Base-by-base conservation (phyloP, 768 basidiomycete species). In the Russula vinacea region DNA sequence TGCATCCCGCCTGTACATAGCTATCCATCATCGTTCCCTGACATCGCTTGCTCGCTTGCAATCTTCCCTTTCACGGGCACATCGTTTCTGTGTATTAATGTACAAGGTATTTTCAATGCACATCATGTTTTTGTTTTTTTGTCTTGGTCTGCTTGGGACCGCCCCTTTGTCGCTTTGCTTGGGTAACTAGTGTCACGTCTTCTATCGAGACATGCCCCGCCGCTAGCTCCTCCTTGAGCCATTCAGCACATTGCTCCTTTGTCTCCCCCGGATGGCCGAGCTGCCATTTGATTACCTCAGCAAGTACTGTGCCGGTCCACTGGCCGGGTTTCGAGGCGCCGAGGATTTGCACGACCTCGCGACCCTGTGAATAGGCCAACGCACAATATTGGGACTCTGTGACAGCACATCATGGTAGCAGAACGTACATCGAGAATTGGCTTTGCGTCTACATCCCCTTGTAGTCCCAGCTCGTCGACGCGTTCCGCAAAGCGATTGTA, bases 231-330 rank as follows among this genome's bases (percentile, higher is more conserved):
- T 75, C 73, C 62, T 76, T 74, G 49, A 98, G 76, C 92, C 92
- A 97, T 14, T 72, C 72, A 33, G 78, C 72, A 71, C 93, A 94
- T 5, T 85, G 83, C 6, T 84, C 87, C 70, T 84, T 83, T 5
- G 83, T 82, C 1, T 80, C 82, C 2, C 78, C 70, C 0, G 94
- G 92, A 72, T 94, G 77, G 40, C 84, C 86, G 8, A 98, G 79
- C 70, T 94, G 93, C 95, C 94, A 98, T 64, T 87, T 83, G 22
- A 92, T 71, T 29, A 98, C 80, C 53, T 79, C 81, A n/a, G 80
- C 76, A 22, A 92, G 77, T 7, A 87, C 80, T 33, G 80, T 75
- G 37, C 83, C 82, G 6, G 87, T 84, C 84, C 92, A 87, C 2
- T 84, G 81, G 2, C 94, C 94, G 1, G 86, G 81, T 65, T 80